phyloP scores from a whole-genome alignment of 495 filamentous ascomycete species.

The Peziza echinospora region DNA sequence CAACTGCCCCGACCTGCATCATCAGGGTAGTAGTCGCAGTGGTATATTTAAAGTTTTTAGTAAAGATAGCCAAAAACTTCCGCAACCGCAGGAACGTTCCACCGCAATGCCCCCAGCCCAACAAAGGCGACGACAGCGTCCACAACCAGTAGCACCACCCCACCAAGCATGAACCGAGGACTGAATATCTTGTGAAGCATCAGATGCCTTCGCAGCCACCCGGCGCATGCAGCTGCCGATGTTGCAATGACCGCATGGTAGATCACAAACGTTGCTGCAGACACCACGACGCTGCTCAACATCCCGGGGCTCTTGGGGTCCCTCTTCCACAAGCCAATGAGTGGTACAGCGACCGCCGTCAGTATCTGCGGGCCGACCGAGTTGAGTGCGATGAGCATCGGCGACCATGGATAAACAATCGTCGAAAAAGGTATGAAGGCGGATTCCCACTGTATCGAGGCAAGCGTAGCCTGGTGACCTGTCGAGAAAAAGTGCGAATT shows the following conservation, averaged over 20 bases:
- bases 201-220: slow-evolving; percentile 64
- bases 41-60: too few relatives aligned
- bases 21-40: too few relatives aligned
- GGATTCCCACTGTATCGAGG: slow-evolving; percentile 88
- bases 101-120: slow-evolving; percentile 45
- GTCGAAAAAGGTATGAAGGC: slow-evolving; percentile 75
- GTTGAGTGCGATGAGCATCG: slow-evolving; percentile 62
- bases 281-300: slow-evolving; percentile 45
- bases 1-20: too few relatives aligned
- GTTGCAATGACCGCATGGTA: slow-evolving; percentile 64
- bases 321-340: slow-evolving; percentile 69
- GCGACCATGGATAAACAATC: slow-evolving; percentile 75
- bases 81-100: slow-evolving; percentile 50
- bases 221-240: slow-evolving; percentile 68
- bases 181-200: slow-evolving; percentile 96
- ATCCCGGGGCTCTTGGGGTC: slow-evolving; percentile 35
- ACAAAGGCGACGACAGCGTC: slow-evolving; percentile 53
- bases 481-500: slow-evolving; percentile 95
- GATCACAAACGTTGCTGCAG: slow-evolving; percentile 47
- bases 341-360: slow-evolving; percentile 52
- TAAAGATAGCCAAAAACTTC: slow-evolving; percentile 60
- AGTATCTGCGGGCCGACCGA: slow-evolving; percentile 77
- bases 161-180: slow-evolving; percentile 74
- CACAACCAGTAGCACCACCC: slow-evolving; percentile 45
- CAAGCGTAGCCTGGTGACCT: slow-evolving; percentile 76